Conservation (phyloP, 345 rosid genomes). For the Eucalyptus guilfoylei region DNA sequence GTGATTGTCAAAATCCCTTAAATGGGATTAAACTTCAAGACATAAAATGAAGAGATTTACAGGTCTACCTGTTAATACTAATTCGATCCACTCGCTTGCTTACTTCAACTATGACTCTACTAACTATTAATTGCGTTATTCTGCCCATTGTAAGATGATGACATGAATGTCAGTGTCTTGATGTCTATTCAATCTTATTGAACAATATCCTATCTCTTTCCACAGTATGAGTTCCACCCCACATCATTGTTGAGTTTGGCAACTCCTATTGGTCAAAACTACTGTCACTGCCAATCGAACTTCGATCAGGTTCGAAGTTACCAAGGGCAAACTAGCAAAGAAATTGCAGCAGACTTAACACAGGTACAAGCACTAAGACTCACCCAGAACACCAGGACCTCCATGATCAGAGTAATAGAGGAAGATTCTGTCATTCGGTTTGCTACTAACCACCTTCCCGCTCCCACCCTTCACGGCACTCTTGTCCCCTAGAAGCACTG, state of each 20-base stretch:
- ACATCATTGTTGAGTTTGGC: neutral
- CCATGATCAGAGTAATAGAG: slow-evolving; percentile 87
- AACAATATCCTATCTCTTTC: neutral
- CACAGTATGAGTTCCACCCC: neutral
- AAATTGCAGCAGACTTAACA: neutral
- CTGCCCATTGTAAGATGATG: neutral
- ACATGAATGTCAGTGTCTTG: neutral
- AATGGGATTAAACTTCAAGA: neutral
- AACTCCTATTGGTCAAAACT: neutral
- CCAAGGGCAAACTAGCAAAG: neutral
- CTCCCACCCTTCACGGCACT: slow-evolving; percentile 71
- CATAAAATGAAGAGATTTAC: neutral
- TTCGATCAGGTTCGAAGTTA: neutral
- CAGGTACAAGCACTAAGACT: neutral
- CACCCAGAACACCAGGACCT: slow-evolving; percentile 97
- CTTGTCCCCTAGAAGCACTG: slow-evolving; percentile 80
- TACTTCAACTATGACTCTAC: neutral
- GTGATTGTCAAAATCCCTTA: neutral
- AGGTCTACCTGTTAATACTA: neutral
- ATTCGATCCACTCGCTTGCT: rapidly evolving
- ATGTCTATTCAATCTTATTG: neutral
- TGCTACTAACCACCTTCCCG: slow-evolving; percentile 77
- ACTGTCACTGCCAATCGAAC: neutral
- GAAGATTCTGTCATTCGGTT: slow-evolving; percentile 67
- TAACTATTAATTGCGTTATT: neutral